phyloP scores from a whole-genome alignment of 495 filamentous ascomycete species.

The Talaromyces borbonicus region DNA sequence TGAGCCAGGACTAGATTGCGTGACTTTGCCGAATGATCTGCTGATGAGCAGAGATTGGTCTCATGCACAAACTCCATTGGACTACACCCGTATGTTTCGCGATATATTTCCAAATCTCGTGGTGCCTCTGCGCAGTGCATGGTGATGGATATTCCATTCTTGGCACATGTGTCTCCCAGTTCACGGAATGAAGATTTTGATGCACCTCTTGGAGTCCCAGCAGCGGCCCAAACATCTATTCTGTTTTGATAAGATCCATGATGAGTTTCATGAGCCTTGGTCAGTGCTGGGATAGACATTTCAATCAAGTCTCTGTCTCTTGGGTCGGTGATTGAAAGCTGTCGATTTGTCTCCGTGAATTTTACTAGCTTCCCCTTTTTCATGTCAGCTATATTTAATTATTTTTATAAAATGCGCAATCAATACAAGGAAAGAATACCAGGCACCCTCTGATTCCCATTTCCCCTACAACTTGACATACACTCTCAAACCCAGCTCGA shows the following conservation, averaged over 20 bases:
- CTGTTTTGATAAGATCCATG: slow-evolving; percentile 35
- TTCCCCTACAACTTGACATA: slow-evolving; percentile 36
- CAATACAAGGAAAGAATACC: slow-evolving; percentile 9
- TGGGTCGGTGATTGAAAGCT: slow-evolving; percentile 22
- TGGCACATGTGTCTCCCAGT: slow-evolving; percentile 24
- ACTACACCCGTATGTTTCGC: slow-evolving; percentile 12
- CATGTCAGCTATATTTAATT: neutral
- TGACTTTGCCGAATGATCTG: neutral
- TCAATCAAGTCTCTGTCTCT: slow-evolving; percentile 20
- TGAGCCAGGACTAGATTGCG: slow-evolving; percentile 27
- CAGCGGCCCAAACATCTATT: slow-evolving; percentile 43
- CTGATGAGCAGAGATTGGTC: slow-evolving; percentile 10
- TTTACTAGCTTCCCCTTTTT: slow-evolving; percentile 29
- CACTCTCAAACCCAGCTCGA: slow-evolving; percentile 36
- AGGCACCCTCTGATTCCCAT: slow-evolving; percentile 40
- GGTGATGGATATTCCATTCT: slow-evolving; percentile 24
- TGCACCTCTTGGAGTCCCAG: slow-evolving; percentile 36
- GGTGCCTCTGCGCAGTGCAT: slow-evolving; percentile 34
- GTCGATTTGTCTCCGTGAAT: slow-evolving; percentile 21
- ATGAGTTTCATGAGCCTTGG: slow-evolving; percentile 16
- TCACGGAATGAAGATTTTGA: slow-evolving; percentile 14
- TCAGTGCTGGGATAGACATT: slow-evolving; percentile 19
- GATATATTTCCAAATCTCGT: slow-evolving; percentile 16
- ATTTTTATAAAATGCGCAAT: neutral
- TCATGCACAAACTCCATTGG: slow-evolving; percentile 16